Percentiles rank a stretch among this genome's conserved stretches.
These are phyloP conservation scores for Fraxinus latifolia DNA, from an alignment of 305 asterid genomes.

Conservation along the genomic window DNA sequence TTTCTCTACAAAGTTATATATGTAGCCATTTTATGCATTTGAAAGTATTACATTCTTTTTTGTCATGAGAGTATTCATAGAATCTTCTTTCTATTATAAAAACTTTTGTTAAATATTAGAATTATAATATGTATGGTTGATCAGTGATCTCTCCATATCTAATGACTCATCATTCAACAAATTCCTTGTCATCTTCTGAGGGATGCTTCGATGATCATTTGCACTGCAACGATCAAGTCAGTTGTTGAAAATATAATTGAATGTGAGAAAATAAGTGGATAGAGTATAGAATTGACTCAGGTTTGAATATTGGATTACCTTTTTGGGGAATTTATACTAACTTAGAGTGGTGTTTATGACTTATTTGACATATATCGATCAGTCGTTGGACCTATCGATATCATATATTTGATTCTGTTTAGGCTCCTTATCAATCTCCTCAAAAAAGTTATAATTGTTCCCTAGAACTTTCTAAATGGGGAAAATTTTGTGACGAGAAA, in stretches of 20 bases:
- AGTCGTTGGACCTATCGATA: too few species aligned
- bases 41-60: neutral
- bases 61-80: neutral
- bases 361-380: too few species aligned
- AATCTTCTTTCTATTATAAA: too few species aligned
- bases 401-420: too few species aligned
- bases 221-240: neutral
- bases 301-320: too few species aligned
- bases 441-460: too few species aligned
- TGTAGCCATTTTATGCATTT: neutral
- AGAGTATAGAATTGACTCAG: neutral
- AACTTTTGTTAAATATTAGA: neutral
- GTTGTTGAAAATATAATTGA: neutral
- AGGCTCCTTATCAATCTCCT: too few species aligned
- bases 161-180: neutral
- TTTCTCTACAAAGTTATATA: neutral
- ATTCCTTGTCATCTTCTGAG: neutral
- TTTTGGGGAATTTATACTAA: neutral
- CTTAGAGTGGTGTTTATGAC: too few species aligned
- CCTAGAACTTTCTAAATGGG: neutral
- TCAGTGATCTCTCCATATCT: neutral
- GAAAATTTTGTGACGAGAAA: neutral
- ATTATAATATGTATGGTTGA: neutral
- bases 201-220: neutral
- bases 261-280: neutral